Evolutionary conservation across 805 yeast species (phyloP).

Genomic region (Wickerhamia fluorescens): DNA sequence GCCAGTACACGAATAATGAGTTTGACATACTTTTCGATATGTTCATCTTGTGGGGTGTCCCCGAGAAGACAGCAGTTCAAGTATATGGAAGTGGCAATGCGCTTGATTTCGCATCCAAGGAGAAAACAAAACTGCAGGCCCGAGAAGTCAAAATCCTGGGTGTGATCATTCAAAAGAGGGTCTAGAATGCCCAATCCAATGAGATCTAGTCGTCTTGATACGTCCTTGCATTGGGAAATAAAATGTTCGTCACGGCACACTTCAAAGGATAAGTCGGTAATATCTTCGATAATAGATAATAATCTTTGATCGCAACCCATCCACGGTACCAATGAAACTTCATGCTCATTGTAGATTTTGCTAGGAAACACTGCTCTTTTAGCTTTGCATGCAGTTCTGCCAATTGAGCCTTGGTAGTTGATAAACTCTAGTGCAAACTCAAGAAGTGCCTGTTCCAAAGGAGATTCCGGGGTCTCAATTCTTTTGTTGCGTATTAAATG

Average conservation of each 20-base stretch:
- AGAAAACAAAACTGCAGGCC: slow-evolving; percentile 22
- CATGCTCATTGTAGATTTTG: slow-evolving; percentile 1
- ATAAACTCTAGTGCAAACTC: slow-evolving; percentile 18
- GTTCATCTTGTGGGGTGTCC: slow-evolving; percentile 15
- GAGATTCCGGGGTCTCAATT: slow-evolving; percentile 13
- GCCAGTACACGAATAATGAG: slow-evolving; percentile 14
- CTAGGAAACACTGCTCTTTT: slow-evolving; percentile 15
- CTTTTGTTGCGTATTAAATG: slow-evolving; percentile 9
- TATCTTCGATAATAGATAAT: slow-evolving; percentile 19
- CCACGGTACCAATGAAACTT: slow-evolving; percentile 18
- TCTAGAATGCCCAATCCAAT: slow-evolving; percentile 11
- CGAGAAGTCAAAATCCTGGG: too few species aligned
- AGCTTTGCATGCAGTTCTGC: slow-evolving; percentile 24
- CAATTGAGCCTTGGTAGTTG: slow-evolving; percentile 20
- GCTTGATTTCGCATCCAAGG: slow-evolving; percentile 21
- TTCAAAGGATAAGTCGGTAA: slow-evolving; percentile 27
- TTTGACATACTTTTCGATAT: slow-evolving; percentile 10
- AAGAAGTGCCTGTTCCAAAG: slow-evolving; percentile 13
- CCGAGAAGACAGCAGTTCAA: slow-evolving; percentile 21
- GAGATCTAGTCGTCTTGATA: slow-evolving; percentile 10
- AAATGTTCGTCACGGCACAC: slow-evolving; percentile 9
- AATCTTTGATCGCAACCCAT: slow-evolving; percentile 24
- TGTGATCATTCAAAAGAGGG: slow-evolving; percentile 4
- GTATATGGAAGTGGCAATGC: slow-evolving; percentile 17
- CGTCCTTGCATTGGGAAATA: slow-evolving; percentile 10